Evolutionary conservation across 176 grass and related monocot species (phyloP).

Genomic region (Ampelocalamus luodianensis): DNA sequence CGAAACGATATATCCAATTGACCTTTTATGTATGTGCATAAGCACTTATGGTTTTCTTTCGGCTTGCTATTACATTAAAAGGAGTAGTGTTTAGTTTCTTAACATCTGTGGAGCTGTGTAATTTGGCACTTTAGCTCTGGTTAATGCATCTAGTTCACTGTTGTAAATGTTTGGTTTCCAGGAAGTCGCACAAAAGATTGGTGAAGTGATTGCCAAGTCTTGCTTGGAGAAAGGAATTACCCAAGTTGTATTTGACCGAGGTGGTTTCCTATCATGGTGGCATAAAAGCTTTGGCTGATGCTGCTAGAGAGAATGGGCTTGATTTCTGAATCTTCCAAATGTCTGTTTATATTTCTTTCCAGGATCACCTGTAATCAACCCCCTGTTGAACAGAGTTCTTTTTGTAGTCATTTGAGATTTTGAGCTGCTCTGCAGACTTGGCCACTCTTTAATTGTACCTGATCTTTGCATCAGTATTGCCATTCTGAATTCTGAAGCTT

Average conservation of each 20-base stretch:
- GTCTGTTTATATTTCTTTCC: conserved; percentile 42
- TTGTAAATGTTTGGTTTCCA: conserved; percentile 46
- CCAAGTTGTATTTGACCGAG: conserved; percentile 92
- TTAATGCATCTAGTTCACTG: neutral
- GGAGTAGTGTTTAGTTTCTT: neutral
- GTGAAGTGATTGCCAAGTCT: conserved; percentile 83
- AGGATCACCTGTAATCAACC: conserved; percentile 24
- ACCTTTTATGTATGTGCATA: conserved; percentile 7
- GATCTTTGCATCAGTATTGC: neutral
- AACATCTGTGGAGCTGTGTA: neutral
- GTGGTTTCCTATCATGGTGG: conserved; percentile 89
- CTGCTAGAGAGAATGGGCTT: conserved; percentile 86
- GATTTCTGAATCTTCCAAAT: conserved; percentile 61
- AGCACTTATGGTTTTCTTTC: conserved; percentile 8
- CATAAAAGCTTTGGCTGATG: conserved; percentile 83
- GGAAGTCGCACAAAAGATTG: conserved; percentile 90
- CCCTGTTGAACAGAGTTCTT: no score
- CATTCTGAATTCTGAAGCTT: neutral
- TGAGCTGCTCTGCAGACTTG: conserved; percentile 18
- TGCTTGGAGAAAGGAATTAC: conserved; percentile 96
- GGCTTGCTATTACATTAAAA: neutral
- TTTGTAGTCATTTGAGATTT: conserved; percentile 41
- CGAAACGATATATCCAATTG: conserved; percentile 13
- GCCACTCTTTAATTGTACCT: neutral
- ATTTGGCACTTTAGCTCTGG: neutral